Conservation (phyloP, 176 grass and related monocot species). For the Dactylis glomerata region DNA sequence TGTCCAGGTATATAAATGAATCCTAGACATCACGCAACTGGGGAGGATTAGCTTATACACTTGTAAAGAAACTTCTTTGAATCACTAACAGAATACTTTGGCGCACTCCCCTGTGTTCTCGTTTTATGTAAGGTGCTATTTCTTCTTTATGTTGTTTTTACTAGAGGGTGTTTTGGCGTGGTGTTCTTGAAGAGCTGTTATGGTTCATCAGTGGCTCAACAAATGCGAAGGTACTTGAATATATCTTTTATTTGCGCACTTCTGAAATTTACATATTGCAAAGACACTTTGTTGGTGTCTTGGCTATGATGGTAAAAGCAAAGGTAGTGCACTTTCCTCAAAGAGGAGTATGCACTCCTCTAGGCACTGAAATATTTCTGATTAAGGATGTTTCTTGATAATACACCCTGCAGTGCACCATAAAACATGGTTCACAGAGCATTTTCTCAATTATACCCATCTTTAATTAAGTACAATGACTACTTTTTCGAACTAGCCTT, state of each 20-base stretch:
- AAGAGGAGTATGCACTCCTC: background rate
- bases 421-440: background rate
- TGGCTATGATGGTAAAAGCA: background rate
- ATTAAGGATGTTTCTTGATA: background rate
- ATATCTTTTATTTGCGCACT: background rate
- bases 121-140: background rate
- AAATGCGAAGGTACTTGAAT: slow-evolving; percentile 66
- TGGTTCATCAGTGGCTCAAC: slow-evolving; percentile 97
- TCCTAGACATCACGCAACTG: background rate
- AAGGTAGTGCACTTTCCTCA: background rate
- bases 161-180: slow-evolving; percentile 89
- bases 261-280: background rate
- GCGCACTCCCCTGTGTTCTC: background rate
- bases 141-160: slow-evolving; percentile 14
- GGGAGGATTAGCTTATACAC: background rate
- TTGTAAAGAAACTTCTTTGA: background rate
- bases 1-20: background rate
- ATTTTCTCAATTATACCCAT: background rate
- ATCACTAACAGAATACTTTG: background rate
- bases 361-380: background rate
- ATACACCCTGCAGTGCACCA: background rate
- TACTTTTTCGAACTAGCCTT: background rate
- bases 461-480: background rate
- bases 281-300: background rate
- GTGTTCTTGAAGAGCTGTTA: slow-evolving; percentile 80